Conservation (phyloP, 352 stramenopile genomes). For the Pythium angustatum region DNA sequence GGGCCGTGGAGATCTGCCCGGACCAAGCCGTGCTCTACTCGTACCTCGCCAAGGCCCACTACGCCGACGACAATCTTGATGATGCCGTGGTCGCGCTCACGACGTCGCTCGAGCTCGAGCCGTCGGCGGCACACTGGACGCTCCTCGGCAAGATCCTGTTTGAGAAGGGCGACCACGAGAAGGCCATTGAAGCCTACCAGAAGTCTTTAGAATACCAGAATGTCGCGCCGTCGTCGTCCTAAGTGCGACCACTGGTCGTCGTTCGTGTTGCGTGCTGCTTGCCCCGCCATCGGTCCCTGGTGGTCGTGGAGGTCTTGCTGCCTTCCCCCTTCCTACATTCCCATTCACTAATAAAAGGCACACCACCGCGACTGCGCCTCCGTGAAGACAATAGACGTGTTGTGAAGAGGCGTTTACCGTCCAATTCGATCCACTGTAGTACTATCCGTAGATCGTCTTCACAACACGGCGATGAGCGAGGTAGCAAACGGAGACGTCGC, state of each 20-base stretch:
- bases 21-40: slow-evolving; percentile 72
- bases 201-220: slow-evolving; percentile 60
- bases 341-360: too few species aligned
- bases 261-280: too few species aligned
- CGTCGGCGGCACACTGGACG: slow-evolving; percentile 82
- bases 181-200: slow-evolving; percentile 84
- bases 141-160: slow-evolving; percentile 87
- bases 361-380: too few species aligned
- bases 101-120: slow-evolving; percentile 67
- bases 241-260: too few species aligned
- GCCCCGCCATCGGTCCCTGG: too few species aligned
- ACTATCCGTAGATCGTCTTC: too few species aligned
- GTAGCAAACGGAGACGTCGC: not conserved
- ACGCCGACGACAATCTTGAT: slow-evolving; percentile 83
- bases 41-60: slow-evolving; percentile 80
- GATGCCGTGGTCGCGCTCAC: slow-evolving; percentile 65
- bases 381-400: too few species aligned
- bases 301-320: too few species aligned
- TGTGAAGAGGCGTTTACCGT: too few species aligned
- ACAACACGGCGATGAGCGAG: not conserved
- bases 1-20: slow-evolving; percentile 81
- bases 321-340: too few species aligned
- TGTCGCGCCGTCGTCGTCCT: slow-evolving; percentile 2
- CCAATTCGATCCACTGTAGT: too few species aligned
- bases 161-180: slow-evolving; percentile 86